Conservation (phyloP, 179 eudicot genomes). For the Silene vulgaris region DNA sequence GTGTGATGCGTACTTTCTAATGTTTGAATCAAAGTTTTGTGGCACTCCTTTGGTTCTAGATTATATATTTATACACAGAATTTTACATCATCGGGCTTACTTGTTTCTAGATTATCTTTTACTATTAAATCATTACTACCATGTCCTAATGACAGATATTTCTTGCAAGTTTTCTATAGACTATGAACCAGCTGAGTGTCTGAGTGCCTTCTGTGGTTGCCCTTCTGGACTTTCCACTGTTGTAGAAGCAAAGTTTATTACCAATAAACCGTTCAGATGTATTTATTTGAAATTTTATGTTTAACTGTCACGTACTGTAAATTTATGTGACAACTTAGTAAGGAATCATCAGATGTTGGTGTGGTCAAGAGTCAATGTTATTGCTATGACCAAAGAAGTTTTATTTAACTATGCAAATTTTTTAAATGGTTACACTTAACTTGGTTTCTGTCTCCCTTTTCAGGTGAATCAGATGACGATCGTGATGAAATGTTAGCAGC, state of each 20-base stretch:
- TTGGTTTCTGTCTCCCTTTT: slow-evolving; percentile 16
- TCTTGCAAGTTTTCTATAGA: background rate
- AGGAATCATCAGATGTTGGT: background rate
- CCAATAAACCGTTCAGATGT: background rate
- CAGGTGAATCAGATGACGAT: slow-evolving; percentile 90
- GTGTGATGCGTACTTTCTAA: slow-evolving; percentile 31
- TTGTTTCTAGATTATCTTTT: too few relatives aligned
- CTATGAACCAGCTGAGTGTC: background rate
- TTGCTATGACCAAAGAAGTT: slow-evolving; percentile 11
- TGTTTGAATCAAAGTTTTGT: slow-evolving; percentile 1
- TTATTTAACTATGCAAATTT: background rate
- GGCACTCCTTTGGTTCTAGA: background rate
- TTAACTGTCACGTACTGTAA: background rate
- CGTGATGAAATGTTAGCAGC: slow-evolving; percentile 72
- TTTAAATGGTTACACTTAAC: background rate
- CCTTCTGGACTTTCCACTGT: background rate
- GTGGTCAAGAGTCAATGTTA: slow-evolving; percentile 5
- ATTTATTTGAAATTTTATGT: background rate
- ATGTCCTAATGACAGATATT: background rate
- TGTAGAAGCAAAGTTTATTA: background rate
- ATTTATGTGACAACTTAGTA: background rate
- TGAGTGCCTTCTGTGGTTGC: slow-evolving; percentile 1
- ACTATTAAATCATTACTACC: too few relatives aligned
- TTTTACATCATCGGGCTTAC: background rate
- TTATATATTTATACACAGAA: background rate